A percentile compares a stretch with the other conserved stretches of the same genome.
Conservation (phyloP, 768 basidiomycete genomes). For the Rhodosporidiobolus sp. region DNA sequence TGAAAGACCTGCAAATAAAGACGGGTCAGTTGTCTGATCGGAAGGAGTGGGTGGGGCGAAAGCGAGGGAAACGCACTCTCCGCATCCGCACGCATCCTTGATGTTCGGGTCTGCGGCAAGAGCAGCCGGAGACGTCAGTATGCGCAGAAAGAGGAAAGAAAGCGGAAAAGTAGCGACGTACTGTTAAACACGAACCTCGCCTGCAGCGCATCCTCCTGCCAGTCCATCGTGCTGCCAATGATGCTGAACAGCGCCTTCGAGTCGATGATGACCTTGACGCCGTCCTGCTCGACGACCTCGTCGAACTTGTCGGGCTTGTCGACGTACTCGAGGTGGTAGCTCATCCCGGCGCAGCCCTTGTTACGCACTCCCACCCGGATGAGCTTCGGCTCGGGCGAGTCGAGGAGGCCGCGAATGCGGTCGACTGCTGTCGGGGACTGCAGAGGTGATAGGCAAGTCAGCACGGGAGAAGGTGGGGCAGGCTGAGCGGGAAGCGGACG, state of each 20-base stretch:
- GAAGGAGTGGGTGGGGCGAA: neutral
- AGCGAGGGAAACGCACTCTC: slow-evolving; percentile 57
- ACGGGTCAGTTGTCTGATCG: too few relatives aligned
- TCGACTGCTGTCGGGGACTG: slow-evolving; percentile 77
- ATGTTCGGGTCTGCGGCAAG: slow-evolving; percentile 84
- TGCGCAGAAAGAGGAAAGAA: neutral
- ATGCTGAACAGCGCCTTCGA: slow-evolving; percentile 95
- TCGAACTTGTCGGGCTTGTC: slow-evolving; percentile 86
- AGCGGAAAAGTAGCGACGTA: slow-evolving; percentile 14
- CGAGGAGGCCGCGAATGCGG: slow-evolving; percentile 66
- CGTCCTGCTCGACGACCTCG: slow-evolving; percentile 94
- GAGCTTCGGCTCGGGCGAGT: slow-evolving; percentile 73
- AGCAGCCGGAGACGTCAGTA: slow-evolving; percentile 63
- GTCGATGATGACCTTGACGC: slow-evolving; percentile 88
- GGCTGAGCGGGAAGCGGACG: slow-evolving; percentile 40
- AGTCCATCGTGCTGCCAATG: slow-evolving; percentile 98
- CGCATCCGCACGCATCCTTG: slow-evolving; percentile 90
- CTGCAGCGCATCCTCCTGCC: slow-evolving; percentile 90
- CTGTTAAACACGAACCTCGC: slow-evolving; percentile 50
- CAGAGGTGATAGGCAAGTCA: neutral
- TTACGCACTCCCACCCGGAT: slow-evolving; percentile 94
- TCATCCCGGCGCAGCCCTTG: slow-evolving; percentile 91
- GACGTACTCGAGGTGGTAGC: slow-evolving; percentile 92
- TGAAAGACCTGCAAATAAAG: slow-evolving; percentile 7
- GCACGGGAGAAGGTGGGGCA: accelerated